Evolutionary conservation across 352 stramenopile species (phyloP), one percentile per base, ranked within the genome.

Genomic region (Phytophthora megakarya): DNA sequence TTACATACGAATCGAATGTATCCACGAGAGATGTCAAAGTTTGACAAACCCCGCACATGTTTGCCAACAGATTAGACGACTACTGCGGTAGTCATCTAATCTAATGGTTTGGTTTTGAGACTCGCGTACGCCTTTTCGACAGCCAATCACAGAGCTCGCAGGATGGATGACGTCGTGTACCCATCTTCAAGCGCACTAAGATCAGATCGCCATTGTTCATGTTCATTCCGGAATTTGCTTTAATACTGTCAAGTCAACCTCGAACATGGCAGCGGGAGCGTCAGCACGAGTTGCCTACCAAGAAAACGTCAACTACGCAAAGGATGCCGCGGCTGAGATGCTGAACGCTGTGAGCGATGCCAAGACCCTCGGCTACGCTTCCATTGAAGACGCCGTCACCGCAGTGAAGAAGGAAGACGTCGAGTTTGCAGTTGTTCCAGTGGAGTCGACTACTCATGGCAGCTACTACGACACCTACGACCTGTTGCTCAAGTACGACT

Each of bases 391-490:
- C n/a, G 76, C 73, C 15, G 81, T 90, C 63, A 52, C 65, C 32
- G 81, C 83, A 4, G 79, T 92, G 1, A 72, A 84, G 38, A 73
- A 79, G 40, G 86, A 88, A 22, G 90, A 98, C 66, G 92, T 76
- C 30, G 89, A 98, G 62, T 98, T 98, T 76, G 95, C 88, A 6
- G 86, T 98, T 22, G 48, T 99, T 6, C 95, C 96, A 3, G 94
- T 99, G 40, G 96, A 99, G 73, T 98, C 98, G 65, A 93, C 89
- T 7, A 76, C 98, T 30, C 92, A 90, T 39, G 97, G 96, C 8
- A 98, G 81, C 21, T 98, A 98, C 69, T 97, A 99, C 75, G 93
- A 97, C 47, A 98, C 98, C 68, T 99, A 98, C 72, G 85, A 94
- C 60, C 55, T 94, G 42, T 48, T 92, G 67, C 73, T 92, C 42